Evolutionary conservation across 2,329 filamentous ascomycete genomes (phyloP), one percentile per base, ranked within the genome.

Genomic region (Clonostachys sp.): DNA sequence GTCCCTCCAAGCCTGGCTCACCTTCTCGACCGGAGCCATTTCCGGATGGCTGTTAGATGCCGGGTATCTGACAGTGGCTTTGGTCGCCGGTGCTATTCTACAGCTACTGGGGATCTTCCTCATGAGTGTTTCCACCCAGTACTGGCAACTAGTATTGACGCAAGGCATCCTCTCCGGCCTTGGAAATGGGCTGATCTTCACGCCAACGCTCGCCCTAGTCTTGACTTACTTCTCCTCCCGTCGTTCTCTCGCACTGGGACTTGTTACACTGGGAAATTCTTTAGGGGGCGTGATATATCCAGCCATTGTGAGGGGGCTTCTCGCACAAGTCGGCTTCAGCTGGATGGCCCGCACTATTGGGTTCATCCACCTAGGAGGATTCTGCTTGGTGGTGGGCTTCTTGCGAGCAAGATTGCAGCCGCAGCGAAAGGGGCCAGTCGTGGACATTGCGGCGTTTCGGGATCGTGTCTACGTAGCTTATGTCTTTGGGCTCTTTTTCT

Each of bases 171-270:
- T 73, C 51, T 63, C 77, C 49, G 81, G 81, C 4, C 44, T 84
- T 1, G 83, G 80, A 2, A 77, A 78, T 50, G 85, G 84, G 4
- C 79, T 73, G 50, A 62, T 87, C 6, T 88, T 86, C 62, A 78
- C 83, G 43, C 81, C 86, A 0, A 71, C 76, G 41, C 73, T 89
- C 33, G 79, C 84, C 3, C 76, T 86, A 4, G 66, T 88, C 3
- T 78, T 83, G 5, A 84, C 84, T 12, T 89, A 88, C 55, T 88
- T 87, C 57, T 67, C 65, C 46, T 71, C 65, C 41, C 76, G 71
- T 50, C 72, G 80, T 41, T 74, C 77, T 1, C 63, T 87, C 3
- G 83, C 79, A 10, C 75, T 87, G 45, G 84, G 84, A 13, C 61
- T 87, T 16, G 73, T 77, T 2, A 80, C 83, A 1, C 72, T 73